Base-by-base conservation (phyloP, 1,284 basidiomycete genomes). In the Leccinum pachyderme region DNA sequence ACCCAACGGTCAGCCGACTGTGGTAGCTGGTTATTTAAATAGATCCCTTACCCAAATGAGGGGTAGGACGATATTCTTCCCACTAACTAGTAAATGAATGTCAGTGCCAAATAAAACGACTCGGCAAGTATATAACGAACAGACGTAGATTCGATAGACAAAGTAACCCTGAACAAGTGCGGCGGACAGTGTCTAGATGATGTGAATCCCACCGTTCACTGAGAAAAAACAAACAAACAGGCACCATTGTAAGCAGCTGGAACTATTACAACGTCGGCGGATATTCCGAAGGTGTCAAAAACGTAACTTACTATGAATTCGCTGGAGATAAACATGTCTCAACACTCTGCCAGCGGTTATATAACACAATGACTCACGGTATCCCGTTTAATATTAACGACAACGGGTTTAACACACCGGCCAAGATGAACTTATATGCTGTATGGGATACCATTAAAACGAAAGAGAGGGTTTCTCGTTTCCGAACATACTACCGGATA, bases 381-480 rank as follows among this genome's bases (percentile, higher is more conserved):
- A 15, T 11, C 7, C 7, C 35, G 0, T 22, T 4, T 3, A 24
- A n/a, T 39, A 0, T 25, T 2, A 22, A 22, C 8, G 49, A 25
- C 0, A 4, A 7, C 12, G 43, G 49, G 41, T 47, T 25, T 9
- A 1, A 3, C n/a, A 66, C 9, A 5, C 43, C 46, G 27, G 8
- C 41, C 27, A 61, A 32, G 3, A 65, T 47, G 33, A 44, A 54
- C 32, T 65, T 63, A 44, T 63, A 63, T 2, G 18, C 62, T 63
- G 13, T 29, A 7, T 9, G 4, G 7, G 4, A 13, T 31, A 7
- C n/a, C 27, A 29, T 18, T 18, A 1, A 18, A 8, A 47, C 27
- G 44, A 45, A 45, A 25, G 9, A 41, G 13, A 39, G 7, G 7
- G 29, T 11, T 5, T 7, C 7, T 22, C 4, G 8, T 4, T 7